Conservation (phyloP, 2,329 filamentous ascomycete species). For the Zymoseptoria tritici region DNA sequence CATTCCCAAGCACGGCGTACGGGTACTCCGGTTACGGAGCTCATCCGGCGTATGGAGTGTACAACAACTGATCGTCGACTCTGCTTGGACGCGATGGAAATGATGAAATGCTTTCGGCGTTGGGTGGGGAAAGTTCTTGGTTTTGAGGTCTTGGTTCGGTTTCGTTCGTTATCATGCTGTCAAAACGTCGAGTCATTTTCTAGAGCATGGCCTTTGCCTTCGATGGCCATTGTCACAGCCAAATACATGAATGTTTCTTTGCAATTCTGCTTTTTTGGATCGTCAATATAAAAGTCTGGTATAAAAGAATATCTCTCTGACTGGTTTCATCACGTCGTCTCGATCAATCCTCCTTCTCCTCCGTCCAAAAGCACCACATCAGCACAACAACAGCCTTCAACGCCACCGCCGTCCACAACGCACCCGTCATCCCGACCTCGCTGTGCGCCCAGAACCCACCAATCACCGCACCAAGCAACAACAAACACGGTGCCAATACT, state of each 20-base stretch:
- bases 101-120: neutral
- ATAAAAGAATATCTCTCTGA: neutral
- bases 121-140: neutral
- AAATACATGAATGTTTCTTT: neutral
- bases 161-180: neutral
- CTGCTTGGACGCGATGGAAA: neutral
- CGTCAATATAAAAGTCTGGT: neutral
- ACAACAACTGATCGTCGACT: neutral
- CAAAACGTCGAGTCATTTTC: neutral
- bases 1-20: neutral
- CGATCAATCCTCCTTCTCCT: conserved; percentile 20
- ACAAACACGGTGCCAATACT: conserved; percentile 42
- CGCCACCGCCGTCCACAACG: conserved; percentile 41
- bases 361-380: conserved; percentile 37
- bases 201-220: neutral
- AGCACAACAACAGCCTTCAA: conserved; percentile 34
- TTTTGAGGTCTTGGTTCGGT: neutral
- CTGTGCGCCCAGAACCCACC: conserved; percentile 51
- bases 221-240: neutral
- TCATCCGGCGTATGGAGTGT: neutral
- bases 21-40: neutral
- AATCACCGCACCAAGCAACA: conserved; percentile 48
- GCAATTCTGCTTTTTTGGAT: neutral
- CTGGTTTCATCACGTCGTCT: too few relatives aligned
- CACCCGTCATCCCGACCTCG: conserved; percentile 44